Evolutionary conservation across 1,139 yeast species (phyloP).

Genomic region (Candida albicans): DNA sequence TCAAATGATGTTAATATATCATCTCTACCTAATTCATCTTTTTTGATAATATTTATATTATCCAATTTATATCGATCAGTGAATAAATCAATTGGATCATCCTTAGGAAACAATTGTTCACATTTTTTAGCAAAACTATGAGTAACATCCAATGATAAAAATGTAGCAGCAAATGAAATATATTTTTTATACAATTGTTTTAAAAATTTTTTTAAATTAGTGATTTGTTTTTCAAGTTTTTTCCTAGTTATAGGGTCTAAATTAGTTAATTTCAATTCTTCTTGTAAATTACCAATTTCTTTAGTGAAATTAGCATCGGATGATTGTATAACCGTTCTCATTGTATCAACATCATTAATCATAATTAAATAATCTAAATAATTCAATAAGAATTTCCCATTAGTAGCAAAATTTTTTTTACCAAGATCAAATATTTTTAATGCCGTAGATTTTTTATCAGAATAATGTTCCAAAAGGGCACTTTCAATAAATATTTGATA

Average conservation of each 20-base stretch:
- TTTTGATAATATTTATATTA: slow-evolving; percentile 44
- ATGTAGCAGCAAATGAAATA: slow-evolving; percentile 37
- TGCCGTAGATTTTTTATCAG: slow-evolving; percentile 67
- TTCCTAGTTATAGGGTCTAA: slow-evolving; percentile 23
- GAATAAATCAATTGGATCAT: slow-evolving; percentile 43
- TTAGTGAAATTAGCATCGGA: slow-evolving; percentile 41
- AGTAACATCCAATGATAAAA: slow-evolving; percentile 70
- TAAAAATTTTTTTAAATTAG: slow-evolving; percentile 25
- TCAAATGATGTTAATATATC: too few relatives aligned
- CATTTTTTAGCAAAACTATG: slow-evolving; percentile 66
- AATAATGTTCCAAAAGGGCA: slow-evolving; percentile 78
- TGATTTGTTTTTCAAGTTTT: slow-evolving; percentile 25
- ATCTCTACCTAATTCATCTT: slow-evolving; percentile 41
- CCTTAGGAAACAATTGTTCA: slow-evolving; percentile 64
- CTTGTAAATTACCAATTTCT: slow-evolving; percentile 29
- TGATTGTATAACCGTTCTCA: slow-evolving; percentile 77
- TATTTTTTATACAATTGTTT: slow-evolving; percentile 23
- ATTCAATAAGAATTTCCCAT: slow-evolving; percentile 63
- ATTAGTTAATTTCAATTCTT: slow-evolving; percentile 17
- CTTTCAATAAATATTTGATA: slow-evolving; percentile 79
- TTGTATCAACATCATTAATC: slow-evolving; percentile 76
- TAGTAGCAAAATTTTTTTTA: slow-evolving; percentile 46
- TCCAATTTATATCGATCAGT: slow-evolving; percentile 47
- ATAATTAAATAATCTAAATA: slow-evolving; percentile 74
- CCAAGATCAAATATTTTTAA: slow-evolving; percentile 80